Evolutionary conservation across 257 asterid genomes (phyloP), one percentile per base, ranked within the genome.

Genomic region (Coffea eugenioides): DNA sequence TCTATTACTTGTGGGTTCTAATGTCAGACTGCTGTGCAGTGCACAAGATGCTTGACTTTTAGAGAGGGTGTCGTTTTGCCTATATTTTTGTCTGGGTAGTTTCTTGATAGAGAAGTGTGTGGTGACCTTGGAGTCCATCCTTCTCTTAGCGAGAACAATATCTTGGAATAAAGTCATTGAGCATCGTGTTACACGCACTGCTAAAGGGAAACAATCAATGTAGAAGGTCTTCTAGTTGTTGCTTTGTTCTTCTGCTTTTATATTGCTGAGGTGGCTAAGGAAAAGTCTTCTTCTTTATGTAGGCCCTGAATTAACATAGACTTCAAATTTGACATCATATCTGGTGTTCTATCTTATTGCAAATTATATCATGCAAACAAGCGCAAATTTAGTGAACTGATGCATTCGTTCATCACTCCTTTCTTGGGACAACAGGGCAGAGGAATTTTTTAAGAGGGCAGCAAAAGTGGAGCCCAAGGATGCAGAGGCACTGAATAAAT

Each of bases 401-500:
- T 46, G 49, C 64, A 34, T 66, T 65, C 23, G 18, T 54, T 48
- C 8, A 54, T 56, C 21, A 57, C 69, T 65, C 61, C 1, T 68
- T 66, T 36, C 5, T 80, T 34, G 54, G 73, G 64, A 79, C 74
- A 10, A 85, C 93, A 96, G 99, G 88, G 97, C 98, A 2, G 99
- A 96, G 84, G 92, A 94, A 3, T 92, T 89, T 91, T 96, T 96
- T 88, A 94, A 92, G 89, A 89, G 86, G 79, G 99, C 98, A 2
- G 87, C 80, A 15, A 75, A 82, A 69, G 97, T 81, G 73, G 97
- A 92, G 86, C 98, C 98, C 1, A 92, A 90, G 87, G 99, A 94
- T 56, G 95, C 97, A 2, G 99, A 96, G 80, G 97, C 98, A 18
- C 83, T 91, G 75, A 90, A 83, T 89, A 96, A 96, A 80, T 96